Base-by-base conservation (phyloP, 2,329 filamentous ascomycete species). In the Colletotrichum caudatum region DNA sequence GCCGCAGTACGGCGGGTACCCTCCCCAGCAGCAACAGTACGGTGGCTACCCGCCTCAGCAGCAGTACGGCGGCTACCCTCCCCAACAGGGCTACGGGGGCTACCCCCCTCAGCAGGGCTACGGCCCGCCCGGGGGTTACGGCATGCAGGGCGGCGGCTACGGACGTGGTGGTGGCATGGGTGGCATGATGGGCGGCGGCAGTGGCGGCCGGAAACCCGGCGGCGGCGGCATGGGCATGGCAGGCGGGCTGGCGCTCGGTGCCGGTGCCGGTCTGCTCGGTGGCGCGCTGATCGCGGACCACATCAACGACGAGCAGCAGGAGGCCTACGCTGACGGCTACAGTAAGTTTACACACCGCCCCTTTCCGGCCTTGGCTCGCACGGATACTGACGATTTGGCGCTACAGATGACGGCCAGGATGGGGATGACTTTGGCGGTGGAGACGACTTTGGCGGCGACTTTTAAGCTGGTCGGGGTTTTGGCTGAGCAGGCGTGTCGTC, bases 251-350 rank as follows among this genome's bases (percentile, higher is more conserved):
- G 93, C 93, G 29, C 83, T 97, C 54, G 94, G 94, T 83, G 81
- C 93, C 5, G 94, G 94, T 75, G 94, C 92, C 74, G 94, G 94
- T 80, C 78, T 97, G 78, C 77, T 97, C 1, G 95, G 94, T 76
- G 94, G 94, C 66, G 88, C 90, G 73, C 73, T 97, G 76, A 81
- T 97, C 41, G 91, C 87, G 2, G 85, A 92, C 77, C 91, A 91
- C 1, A 85, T 95, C 62, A 82, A 92, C 67, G 88, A 91, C 72
- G 79, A 87, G 58, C 81, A 93, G 74, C 82, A 91, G 71, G 84
- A 89, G 6, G 87, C 88, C 39, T 91, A 87, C 67, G 76, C 82
- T 51, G 80, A 86, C 0, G 85, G 84, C 66, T 84, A 80, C 69
- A 64, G 81, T 83, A 76, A 79, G 81, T 80, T 20, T 6, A 14